Percentiles rank a stretch among this genome's conserved stretches.
phyloP scores from a whole-genome alignment of 2,329 filamentous ascomycete species.

The Apiospora hydei region DNA sequence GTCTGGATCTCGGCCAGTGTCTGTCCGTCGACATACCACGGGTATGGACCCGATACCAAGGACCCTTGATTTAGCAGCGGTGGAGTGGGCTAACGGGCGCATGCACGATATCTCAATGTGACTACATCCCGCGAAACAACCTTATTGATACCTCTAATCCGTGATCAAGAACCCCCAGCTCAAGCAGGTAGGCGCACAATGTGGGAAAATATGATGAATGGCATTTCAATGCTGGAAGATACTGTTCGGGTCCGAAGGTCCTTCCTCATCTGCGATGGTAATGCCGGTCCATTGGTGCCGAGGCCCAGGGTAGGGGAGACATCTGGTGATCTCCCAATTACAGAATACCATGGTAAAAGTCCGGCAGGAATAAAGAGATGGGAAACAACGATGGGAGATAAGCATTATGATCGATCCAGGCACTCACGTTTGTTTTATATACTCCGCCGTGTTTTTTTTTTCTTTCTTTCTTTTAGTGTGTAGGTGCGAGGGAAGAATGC shows the following conservation, averaged over 20 bases:
- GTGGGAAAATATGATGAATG: neutral
- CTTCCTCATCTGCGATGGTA: neutral
- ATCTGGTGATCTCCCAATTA: neutral
- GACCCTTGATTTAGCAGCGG: slow-evolving; percentile 5
- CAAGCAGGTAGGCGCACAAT: neutral
- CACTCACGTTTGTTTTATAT: neutral
- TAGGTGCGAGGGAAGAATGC: neutral
- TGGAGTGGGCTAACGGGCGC: slow-evolving; percentile 1
- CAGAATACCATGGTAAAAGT: neutral
- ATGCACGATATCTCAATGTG: neutral
- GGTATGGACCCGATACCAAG: neutral
- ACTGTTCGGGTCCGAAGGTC: neutral
- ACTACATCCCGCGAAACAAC: neutral
- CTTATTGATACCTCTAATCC: neutral
- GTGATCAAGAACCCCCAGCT: neutral
- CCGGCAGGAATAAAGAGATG: neutral
- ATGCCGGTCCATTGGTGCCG: neutral
- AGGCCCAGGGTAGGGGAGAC: neutral
- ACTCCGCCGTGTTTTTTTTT: too few species aligned
- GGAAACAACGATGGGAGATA: neutral
- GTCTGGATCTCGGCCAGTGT: neutral
- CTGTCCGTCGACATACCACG: neutral
- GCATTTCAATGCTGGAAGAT: neutral
- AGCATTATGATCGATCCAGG: neutral
- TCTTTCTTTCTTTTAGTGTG: too few species aligned